phyloP scores from a whole-genome alignment of 192 early-diverging fungal genomes.

The Entrophospora sp. region DNA sequence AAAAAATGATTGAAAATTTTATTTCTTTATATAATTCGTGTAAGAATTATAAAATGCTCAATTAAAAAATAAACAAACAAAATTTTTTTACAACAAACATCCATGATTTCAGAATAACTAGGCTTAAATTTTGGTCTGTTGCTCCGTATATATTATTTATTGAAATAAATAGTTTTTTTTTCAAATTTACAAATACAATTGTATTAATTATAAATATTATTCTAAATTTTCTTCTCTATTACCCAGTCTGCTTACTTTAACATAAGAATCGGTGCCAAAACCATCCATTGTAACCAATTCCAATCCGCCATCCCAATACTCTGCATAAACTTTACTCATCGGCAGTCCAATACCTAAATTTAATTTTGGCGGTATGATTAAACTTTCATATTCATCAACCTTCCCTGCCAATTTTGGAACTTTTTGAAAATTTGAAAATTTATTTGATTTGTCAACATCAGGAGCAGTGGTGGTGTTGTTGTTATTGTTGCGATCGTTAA shows the following conservation, averaged over 20 bases:
- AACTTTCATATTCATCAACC: slow-evolving; percentile 49
- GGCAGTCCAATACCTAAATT: slow-evolving; percentile 85
- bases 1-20: no score
- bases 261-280: slow-evolving; percentile 87
- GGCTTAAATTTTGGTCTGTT: no score
- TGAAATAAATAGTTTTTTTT: no score
- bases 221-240: slow-evolving; percentile 52
- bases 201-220: slow-evolving; percentile 1
- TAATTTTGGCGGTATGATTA: slow-evolving; percentile 26
- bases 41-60: no score
- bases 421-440: slow-evolving; percentile 59
- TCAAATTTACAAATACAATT: no score
- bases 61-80: no score
- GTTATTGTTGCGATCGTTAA: no score
- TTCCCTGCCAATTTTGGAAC: slow-evolving; percentile 73
- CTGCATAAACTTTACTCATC: slow-evolving; percentile 83
- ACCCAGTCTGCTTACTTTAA: slow-evolving; percentile 66
- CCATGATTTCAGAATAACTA: no score
- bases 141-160: no score
- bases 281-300: slow-evolving; percentile 75
- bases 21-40: no score
- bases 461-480: no score
- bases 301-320: slow-evolving; percentile 92
- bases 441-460: slow-evolving; percentile 40
- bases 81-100: no score